A percentile compares a stretch with the other conserved stretches of the same genome.
These are phyloP conservation scores for Penicillium psychrofluorescens DNA, from an alignment of 495 filamentous ascomycete species.

Conservation along the genomic window DNA sequence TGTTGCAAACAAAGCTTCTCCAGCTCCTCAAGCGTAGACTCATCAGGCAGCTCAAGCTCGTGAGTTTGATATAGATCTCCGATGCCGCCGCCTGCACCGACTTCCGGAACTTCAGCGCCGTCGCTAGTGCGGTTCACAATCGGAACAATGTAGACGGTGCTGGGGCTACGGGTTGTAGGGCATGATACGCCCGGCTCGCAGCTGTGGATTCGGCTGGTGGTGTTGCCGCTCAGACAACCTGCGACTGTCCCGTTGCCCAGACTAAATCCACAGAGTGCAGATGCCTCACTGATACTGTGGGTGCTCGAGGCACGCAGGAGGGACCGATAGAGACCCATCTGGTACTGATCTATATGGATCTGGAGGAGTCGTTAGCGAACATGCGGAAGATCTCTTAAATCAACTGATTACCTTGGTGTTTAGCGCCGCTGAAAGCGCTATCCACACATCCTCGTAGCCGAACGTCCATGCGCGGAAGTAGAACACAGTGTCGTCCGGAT, in stretches of 20 bases:
- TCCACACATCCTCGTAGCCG: slow-evolving; percentile 89
- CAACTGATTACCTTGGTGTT: slow-evolving; percentile 46
- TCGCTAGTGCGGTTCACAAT: slow-evolving; percentile 54
- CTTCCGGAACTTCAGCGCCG: slow-evolving; percentile 59
- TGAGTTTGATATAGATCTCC: slow-evolving; percentile 61
- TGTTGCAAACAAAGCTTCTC: slow-evolving; percentile 38
- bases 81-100: slow-evolving; percentile 72
- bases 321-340: slow-evolving; percentile 64
- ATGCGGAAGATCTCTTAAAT: not conserved
- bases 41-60: slow-evolving; percentile 52
- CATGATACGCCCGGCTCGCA: slow-evolving; percentile 73
- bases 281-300: slow-evolving; percentile 45
- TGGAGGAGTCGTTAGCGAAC: slow-evolving; percentile 19
- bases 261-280: slow-evolving; percentile 66
- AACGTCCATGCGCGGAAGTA: slow-evolving; percentile 91
- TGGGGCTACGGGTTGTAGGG: slow-evolving; percentile 35
- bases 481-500: slow-evolving; percentile 71
- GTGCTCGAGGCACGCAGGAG: slow-evolving; percentile 32
- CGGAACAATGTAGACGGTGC: slow-evolving; percentile 70
- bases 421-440: slow-evolving; percentile 66
- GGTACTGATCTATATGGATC: slow-evolving; percentile 82
- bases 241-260: slow-evolving; percentile 62
- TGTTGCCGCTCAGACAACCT: slow-evolving; percentile 63
- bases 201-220: slow-evolving; percentile 70
- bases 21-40: slow-evolving; percentile 34